phyloP scores from a whole-genome alignment of 1,284 basidiomycete genomes.

The Apiotrichum montevideense region DNA sequence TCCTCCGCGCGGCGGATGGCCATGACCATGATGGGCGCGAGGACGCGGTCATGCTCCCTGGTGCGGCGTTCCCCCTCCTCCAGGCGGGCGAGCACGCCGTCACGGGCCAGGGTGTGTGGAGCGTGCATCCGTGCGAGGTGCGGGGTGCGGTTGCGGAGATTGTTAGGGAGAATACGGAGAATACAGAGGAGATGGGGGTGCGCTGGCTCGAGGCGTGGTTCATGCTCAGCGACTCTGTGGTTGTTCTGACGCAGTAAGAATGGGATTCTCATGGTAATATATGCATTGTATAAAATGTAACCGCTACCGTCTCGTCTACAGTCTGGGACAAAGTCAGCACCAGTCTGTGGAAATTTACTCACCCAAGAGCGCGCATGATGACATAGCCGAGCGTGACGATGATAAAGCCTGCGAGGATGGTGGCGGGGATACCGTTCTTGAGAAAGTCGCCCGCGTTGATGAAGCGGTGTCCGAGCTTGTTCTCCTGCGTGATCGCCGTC shows the following conservation, averaged over 20 bases:
- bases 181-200: slow-evolving; percentile 1
- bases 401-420: slow-evolving; percentile 74
- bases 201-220: slow-evolving; percentile 37
- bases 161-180: slow-evolving; percentile 2
- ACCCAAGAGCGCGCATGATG: slow-evolving; percentile 46
- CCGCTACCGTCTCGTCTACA: neutral
- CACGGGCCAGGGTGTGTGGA: slow-evolving; percentile 27
- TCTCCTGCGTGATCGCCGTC: slow-evolving; percentile 89
- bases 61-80: slow-evolving; percentile 29
- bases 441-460: slow-evolving; percentile 82
- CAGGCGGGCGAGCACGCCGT: slow-evolving; percentile 28
- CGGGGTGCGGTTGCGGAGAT: slow-evolving; percentile 25
- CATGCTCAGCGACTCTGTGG: slow-evolving; percentile 28
- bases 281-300: neutral
- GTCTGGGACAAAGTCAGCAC: neutral
- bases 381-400: slow-evolving; percentile 74
- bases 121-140: slow-evolving; percentile 33
- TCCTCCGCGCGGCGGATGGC: neutral
- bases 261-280: neutral
- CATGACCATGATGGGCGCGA: neutral
- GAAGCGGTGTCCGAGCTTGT: slow-evolving; percentile 86
- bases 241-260: slow-evolving; percentile 19
- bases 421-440: slow-evolving; percentile 87
- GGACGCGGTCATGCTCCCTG: slow-evolving; percentile 19
- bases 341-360: too few relatives aligned